Evolutionary conservation across 352 stramenopile species (phyloP), one percentile per base, ranked within the genome.

Genomic region (Globisporangium splendens): DNA sequence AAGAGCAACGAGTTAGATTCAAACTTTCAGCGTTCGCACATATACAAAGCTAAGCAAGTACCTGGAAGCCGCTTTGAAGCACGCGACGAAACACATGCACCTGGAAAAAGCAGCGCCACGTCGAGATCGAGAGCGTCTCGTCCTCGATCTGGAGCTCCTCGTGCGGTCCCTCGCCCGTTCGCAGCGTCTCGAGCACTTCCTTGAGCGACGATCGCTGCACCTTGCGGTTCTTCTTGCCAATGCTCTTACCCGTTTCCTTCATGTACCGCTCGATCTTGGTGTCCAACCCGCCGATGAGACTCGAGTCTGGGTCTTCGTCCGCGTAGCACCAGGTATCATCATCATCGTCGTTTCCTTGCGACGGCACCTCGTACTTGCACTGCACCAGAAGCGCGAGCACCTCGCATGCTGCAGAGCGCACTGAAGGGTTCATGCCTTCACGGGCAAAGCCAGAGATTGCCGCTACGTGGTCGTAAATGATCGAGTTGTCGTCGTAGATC

Each of bases 161-260:
- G 42, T 79, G 69, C 3, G 79, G 79, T 8, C 79, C 79, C 47
- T 86, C 73, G 41, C 79, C 79, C 10, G 72, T 81, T 10, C 63
- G 60, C 18, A 89, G 55, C 41, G 79, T 87, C 64, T 87, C 76
- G 42, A 89, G 59, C 22, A 89, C 79, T 44, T 87, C 76, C 52
- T 89, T 89, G 39, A 89, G 63, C 62, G 77, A 77, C 57, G 76
- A 87, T 11, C 79, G 70, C 56, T 89, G 79, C 10, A 53, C 49
- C 58, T 87, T 87, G 42, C 79, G 70, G 57, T 77, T 89, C 65
- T 89, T 89, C 63, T 89, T 89, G 56, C 79, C 79, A 20, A 89
- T 80, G 43, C 56, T 83, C 57, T 89, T 89, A 42, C 61, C 79
- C n/a, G 76, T 77, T 54, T 87, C 74, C 39, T 71, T 73, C 74